Evolutionary conservation across 306 rosid species (phyloP).

Genomic region (Astragalus membranaceus): DNA sequence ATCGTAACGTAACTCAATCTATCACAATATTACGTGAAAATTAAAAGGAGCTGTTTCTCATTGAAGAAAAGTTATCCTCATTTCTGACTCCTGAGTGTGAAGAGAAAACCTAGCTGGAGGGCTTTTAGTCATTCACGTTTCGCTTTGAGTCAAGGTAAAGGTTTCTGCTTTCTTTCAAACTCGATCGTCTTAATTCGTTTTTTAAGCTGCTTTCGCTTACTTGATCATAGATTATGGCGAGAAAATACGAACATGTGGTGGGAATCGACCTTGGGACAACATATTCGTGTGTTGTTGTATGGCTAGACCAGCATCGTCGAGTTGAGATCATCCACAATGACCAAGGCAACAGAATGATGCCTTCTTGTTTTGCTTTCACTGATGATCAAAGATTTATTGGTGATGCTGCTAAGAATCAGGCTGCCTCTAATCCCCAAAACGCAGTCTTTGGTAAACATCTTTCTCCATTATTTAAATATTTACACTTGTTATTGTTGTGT

Average conservation of each 20-base stretch:
- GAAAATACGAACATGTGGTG: neutral
- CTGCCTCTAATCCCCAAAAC: slow-evolving; percentile 3
- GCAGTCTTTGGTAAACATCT: slow-evolving; percentile 6
- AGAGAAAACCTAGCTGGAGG: neutral
- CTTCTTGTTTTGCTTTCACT: slow-evolving; percentile 5
- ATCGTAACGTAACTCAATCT: too few relatives aligned
- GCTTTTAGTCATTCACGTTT: too few relatives aligned
- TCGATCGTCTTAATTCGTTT: neutral
- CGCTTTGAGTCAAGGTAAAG: too few relatives aligned
- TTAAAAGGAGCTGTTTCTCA: too few relatives aligned
- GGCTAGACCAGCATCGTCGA: neutral
- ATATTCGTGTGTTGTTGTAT: slow-evolving; percentile 7
- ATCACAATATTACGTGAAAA: too few relatives aligned
- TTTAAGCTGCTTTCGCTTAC: neutral
- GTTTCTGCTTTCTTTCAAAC: neutral
- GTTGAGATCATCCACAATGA: slow-evolving; percentile 15
- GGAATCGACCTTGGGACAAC: slow-evolving; percentile 17
- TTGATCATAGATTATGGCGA: neutral
- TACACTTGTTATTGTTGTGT: neutral
- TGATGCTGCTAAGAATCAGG: slow-evolving; percentile 5
- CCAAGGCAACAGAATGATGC: neutral
- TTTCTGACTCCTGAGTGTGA: too few relatives aligned
- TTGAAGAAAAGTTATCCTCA: too few relatives aligned
- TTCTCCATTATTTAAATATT: too few relatives aligned
- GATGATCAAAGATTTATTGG: slow-evolving; percentile 1